phyloP scores from a whole-genome alignment of 2,329 filamentous ascomycete genomes.

The Fusarium proliferatum region DNA sequence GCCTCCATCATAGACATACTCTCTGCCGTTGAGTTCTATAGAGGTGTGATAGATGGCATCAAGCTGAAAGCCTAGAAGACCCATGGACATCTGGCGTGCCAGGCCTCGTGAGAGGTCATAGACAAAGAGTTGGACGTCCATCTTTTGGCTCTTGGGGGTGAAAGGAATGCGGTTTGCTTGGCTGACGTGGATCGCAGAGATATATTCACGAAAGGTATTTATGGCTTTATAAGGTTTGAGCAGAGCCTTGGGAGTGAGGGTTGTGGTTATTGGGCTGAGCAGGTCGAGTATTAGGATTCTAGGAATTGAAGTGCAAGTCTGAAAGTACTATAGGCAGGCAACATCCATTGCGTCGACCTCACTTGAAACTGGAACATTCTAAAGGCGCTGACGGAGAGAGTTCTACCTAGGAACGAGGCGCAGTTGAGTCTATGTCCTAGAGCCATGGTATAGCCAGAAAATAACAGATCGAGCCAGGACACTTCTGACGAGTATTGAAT shows the following conservation, averaged over 20 bases:
- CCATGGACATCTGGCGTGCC: slow-evolving; percentile 65
- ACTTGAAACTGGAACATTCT: slow-evolving; percentile 41
- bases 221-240: neutral
- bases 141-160: slow-evolving; percentile 46
- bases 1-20: slow-evolving; percentile 91
- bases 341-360: slow-evolving; percentile 41
- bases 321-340: slow-evolving; percentile 31
- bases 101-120: slow-evolving; percentile 80
- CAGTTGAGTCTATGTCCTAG: neutral
- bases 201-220: neutral
- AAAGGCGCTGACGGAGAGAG: slow-evolving; percentile 25
- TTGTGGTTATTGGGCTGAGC: slow-evolving; percentile 1
- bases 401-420: slow-evolving; percentile 10
- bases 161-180: neutral
- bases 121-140: slow-evolving; percentile 82
- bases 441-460: neutral
- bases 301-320: neutral
- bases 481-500: neutral
- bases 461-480: neutral
- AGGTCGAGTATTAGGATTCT: neutral
- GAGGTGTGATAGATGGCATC: slow-evolving; percentile 97
- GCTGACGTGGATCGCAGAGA: neutral
- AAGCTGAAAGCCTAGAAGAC: slow-evolving; percentile 69
- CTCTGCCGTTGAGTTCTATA: slow-evolving; percentile 83
- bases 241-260: neutral